Conservation (phyloP, 805 yeast genomes). For the Ascoidea rubescens region DNA sequence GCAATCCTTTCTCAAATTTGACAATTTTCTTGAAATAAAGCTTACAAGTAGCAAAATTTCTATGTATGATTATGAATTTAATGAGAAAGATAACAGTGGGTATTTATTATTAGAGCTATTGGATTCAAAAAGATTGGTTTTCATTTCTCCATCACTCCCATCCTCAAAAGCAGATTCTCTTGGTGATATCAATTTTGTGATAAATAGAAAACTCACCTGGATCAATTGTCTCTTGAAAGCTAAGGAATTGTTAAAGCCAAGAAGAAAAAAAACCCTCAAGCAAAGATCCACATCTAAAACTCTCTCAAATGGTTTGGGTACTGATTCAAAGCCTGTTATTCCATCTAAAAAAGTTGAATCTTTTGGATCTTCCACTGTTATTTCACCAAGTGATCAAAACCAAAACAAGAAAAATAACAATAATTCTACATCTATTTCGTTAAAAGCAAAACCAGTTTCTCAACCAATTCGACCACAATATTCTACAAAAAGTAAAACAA, state of each 20-base stretch:
- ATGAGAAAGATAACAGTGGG: constrained; percentile 41
- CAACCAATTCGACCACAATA: neutral
- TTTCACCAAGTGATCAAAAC: neutral
- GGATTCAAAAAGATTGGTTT: constrained; percentile 41
- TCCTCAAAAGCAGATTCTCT: constrained; percentile 10
- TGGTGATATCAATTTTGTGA: constrained; percentile 20
- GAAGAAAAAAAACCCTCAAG: constrained; percentile 4
- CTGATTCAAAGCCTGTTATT: too few relatives aligned
- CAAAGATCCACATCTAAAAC: too few relatives aligned
- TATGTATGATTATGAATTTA: constrained; percentile 72
- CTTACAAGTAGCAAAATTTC: constrained; percentile 42
- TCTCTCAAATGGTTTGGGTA: too few relatives aligned
- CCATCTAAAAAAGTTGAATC: too few relatives aligned
- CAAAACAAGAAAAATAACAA: neutral
- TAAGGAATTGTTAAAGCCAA: constrained; percentile 35
- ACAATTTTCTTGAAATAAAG: constrained; percentile 23
- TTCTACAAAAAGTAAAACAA: neutral
- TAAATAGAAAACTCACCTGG: constrained; percentile 46
- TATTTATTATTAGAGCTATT: constrained; percentile 51
- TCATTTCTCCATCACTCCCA: constrained; percentile 30
- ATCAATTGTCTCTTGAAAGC: constrained; percentile 57
- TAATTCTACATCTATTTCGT: too few relatives aligned
- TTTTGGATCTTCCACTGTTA: neutral
- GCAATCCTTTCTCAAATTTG: constrained; percentile 15
- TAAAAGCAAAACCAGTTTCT: neutral